Conservation (phyloP, 1,284 basidiomycete species). For the Waitea zeae region DNA sequence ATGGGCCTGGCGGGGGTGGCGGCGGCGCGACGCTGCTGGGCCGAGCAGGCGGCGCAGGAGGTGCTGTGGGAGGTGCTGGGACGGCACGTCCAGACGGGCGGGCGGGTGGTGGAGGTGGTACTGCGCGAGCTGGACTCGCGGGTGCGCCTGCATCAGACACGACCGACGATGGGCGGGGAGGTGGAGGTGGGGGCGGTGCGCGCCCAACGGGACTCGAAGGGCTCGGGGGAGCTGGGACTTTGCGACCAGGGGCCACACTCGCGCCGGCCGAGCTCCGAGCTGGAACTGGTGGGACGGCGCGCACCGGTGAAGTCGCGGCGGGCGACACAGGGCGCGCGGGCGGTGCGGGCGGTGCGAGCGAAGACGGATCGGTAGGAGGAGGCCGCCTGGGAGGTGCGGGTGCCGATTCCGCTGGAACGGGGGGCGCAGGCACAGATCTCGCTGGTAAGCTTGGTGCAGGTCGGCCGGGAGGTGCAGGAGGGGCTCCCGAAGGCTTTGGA, state of each 20-base stretch:
- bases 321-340: constrained; percentile 10
- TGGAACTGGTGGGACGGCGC: constrained; percentile 5
- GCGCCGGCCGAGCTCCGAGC: too few relatives aligned
- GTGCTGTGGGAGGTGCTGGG: constrained; percentile 17
- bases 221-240: not conserved
- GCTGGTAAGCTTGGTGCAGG: constrained; percentile 8
- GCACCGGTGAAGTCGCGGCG: constrained; percentile 10
- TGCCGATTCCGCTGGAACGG: constrained; percentile 11
- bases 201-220: constrained; percentile 20
- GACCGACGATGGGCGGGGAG: constrained; percentile 11
- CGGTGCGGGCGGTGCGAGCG: constrained; percentile 13
- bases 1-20: constrained; percentile 15
- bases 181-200: constrained; percentile 17
- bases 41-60: constrained; percentile 22
- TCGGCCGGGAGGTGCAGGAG: constrained; percentile 10
- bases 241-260: too few relatives aligned
- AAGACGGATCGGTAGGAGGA: constrained; percentile 14
- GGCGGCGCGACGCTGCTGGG: constrained; percentile 15
- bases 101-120: constrained; percentile 8
- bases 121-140: constrained; percentile 13
- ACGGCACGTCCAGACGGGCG: constrained; percentile 16
- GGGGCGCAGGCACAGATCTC: constrained; percentile 6
- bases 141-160: constrained; percentile 8
- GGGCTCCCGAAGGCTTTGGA: constrained; percentile 11
- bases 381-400: constrained; percentile 6